phyloP scores from a whole-genome alignment of 495 filamentous ascomycete species.

The Neurospora sp. region DNA sequence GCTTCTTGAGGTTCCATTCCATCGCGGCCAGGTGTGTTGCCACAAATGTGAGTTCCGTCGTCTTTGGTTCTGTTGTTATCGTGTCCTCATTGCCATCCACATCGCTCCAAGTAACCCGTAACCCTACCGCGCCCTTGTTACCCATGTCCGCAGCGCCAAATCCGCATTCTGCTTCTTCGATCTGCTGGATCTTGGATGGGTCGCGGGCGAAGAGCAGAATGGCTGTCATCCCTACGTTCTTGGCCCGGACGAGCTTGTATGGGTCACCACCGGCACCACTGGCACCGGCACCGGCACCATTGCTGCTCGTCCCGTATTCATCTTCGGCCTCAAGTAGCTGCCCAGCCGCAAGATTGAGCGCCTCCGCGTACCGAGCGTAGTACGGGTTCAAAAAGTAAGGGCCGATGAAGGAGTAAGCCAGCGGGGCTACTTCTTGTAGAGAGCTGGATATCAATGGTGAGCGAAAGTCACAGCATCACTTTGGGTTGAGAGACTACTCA shows the following conservation, averaged over 20 bases:
- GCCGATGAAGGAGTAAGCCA: constrained; percentile 78
- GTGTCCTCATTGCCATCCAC: background rate
- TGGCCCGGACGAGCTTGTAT: constrained; percentile 41
- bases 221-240: constrained; percentile 80
- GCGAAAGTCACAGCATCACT: background rate
- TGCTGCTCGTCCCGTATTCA: background rate
- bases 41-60: constrained; percentile 66
- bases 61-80: constrained; percentile 12
- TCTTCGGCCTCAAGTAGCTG: constrained; percentile 7
- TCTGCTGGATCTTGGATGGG: constrained; percentile 40
- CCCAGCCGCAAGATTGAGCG: constrained; percentile 56
- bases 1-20: constrained; percentile 57
- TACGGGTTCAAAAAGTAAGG: constrained; percentile 69
- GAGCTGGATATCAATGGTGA: constrained; percentile 30
- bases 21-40: constrained; percentile 83
- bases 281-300: background rate
- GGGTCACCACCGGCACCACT: constrained; percentile 5
- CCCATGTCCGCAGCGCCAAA: constrained; percentile 80
- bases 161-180: constrained; percentile 66
- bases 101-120: constrained; percentile 47
- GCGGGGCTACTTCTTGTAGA: constrained; percentile 84
- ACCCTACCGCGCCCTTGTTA: constrained; percentile 86
- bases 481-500: constrained; percentile 12
- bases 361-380: constrained; percentile 53
- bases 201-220: constrained; percentile 72